A percentile compares a stretch with the other conserved stretches of the same genome.
These are phyloP conservation scores for Colletotrichum magnum DNA, from an alignment of 2,329 filamentous ascomycete genomes.

Conservation along the genomic window DNA sequence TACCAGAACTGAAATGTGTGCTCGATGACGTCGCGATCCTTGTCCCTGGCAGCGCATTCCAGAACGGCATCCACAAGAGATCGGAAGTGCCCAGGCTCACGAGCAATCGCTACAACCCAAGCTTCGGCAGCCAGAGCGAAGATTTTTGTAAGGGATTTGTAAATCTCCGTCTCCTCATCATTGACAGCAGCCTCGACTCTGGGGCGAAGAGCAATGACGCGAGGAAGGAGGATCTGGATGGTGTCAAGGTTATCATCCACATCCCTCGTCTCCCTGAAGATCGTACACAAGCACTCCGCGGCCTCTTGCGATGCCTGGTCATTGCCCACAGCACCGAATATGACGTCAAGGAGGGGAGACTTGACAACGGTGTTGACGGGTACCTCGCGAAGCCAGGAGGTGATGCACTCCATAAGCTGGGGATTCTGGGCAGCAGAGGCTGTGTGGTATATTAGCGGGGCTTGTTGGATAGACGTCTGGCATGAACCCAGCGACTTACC, in stretches of 20 bases:
- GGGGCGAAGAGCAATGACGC: slow-evolving; percentile 81
- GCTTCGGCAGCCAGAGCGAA: slow-evolving; percentile 94
- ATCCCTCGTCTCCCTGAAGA: slow-evolving; percentile 92
- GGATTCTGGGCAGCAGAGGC: slow-evolving; percentile 87
- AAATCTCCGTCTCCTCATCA: slow-evolving; percentile 86
- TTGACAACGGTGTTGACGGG: slow-evolving; percentile 86
- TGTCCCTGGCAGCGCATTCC: slow-evolving; percentile 91
- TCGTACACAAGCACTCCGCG: slow-evolving; percentile 91
- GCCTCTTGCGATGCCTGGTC: slow-evolving; percentile 88
- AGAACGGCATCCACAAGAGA: slow-evolving; percentile 89
- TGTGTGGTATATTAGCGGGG: slow-evolving; percentile 52
- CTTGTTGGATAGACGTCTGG: slow-evolving; percentile 3
- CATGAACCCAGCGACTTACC: slow-evolving; percentile 66
- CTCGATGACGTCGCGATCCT: slow-evolving; percentile 90
- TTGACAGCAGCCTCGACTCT: slow-evolving; percentile 82
- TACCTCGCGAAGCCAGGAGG: slow-evolving; percentile 96
- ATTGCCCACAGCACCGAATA: slow-evolving; percentile 82
- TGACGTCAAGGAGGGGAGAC: slow-evolving; percentile 85
- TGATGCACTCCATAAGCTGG: slow-evolving; percentile 93
- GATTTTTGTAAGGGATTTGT: slow-evolving; percentile 90
- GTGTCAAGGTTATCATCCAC: slow-evolving; percentile 89
- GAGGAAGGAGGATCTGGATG: slow-evolving; percentile 87
- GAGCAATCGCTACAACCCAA: slow-evolving; percentile 93
- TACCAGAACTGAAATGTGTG: slow-evolving; percentile 99
- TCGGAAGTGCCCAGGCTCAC: slow-evolving; percentile 85